Conservation (phyloP, 306 rosid species). For the Abrus pulchellus region DNA sequence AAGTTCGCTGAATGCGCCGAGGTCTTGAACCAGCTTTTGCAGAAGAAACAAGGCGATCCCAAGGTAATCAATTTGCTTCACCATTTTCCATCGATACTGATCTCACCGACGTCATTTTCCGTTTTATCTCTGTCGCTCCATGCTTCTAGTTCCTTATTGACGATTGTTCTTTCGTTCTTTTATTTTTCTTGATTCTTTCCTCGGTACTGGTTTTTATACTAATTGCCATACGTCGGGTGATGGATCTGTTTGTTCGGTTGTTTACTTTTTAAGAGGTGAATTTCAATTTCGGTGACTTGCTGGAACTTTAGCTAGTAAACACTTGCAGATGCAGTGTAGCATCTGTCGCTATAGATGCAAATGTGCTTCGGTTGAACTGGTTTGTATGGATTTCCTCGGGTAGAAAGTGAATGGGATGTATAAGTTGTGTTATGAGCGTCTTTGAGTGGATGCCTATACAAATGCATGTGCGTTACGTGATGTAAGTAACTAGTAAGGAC, state of each 20-base stretch:
- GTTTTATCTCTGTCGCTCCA: background rate
- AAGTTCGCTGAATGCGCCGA: constrained; percentile 81
- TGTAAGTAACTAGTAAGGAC: background rate
- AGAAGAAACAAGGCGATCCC: constrained; percentile 82
- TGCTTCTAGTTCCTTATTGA: constrained; percentile 3
- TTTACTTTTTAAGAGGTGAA: background rate
- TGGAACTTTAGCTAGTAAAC: constrained; percentile 37
- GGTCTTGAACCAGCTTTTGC: constrained; percentile 78
- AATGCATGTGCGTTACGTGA: too few species aligned
- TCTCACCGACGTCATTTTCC: background rate
- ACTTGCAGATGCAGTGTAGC: constrained; percentile 39
- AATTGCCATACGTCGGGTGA: background rate
- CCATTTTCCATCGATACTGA: constrained; percentile 20
- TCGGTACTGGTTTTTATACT: background rate
- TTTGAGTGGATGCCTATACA: constrained; percentile 26
- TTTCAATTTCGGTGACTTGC: constrained; percentile 8
- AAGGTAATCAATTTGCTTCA: constrained; percentile 61
- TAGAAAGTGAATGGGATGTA: constrained; percentile 33
- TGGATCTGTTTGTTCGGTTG: constrained; percentile 39
- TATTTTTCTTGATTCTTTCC: background rate
- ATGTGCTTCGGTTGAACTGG: constrained; percentile 20
- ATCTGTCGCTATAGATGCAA: constrained; percentile 20
- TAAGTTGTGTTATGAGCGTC: constrained; percentile 36
- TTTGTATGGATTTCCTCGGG: background rate
- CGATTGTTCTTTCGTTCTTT: background rate